Base-by-base conservation (phyloP, 345 rosid genomes). In the Dipteronia dyeriana region DNA sequence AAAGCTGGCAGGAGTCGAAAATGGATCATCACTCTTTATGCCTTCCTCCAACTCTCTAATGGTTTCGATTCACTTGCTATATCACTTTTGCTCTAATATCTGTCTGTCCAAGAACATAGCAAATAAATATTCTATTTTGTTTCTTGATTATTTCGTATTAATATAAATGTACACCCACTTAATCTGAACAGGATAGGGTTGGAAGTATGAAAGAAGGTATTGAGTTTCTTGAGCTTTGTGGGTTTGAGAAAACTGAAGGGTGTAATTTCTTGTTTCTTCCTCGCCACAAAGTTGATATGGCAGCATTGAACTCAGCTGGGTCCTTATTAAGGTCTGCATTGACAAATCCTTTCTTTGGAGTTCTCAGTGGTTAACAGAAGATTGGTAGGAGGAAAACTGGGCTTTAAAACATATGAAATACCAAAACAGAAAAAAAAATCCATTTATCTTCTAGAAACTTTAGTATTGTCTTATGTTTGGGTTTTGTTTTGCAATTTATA, bases 161-260 rank as follows among this genome's bases (percentile, higher is more conserved):
- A 9, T 9, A 45, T 45, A 45, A 1, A 53, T 49, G 54, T 13
- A 49, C 5, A 4, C 22, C 9, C 45, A 41, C 45, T 41, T 41
- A 53, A 8, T 57, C 64, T 25, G n/a, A 64, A 71, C 87, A 91
- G 90, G 92, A 87, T 53, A 87, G 93, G 73, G 87, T 91, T 43
- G 95, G 91, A 68, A 81, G 88, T 71, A 51, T 89, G 43, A 64
- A 75, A 78, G 92, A 85, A 84, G 94, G 91, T 13, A 68, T 82
- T 5, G 91, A 90, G 84, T 91, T 95, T 87, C 90, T 95, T 57
- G 91, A 90, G 86, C 91, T 95, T 76, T 93, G 99, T 47, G 98
- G 95, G 26, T 95, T 93, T 70, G 89, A 87, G 82, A 88, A 72
- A 82, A 87, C 70, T 10, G 87, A 87, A 76, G 90, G 71, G n/a